Evolutionary conservation across 441 rosid species (phyloP).

Genomic region (Caryocar brasiliense): DNA sequence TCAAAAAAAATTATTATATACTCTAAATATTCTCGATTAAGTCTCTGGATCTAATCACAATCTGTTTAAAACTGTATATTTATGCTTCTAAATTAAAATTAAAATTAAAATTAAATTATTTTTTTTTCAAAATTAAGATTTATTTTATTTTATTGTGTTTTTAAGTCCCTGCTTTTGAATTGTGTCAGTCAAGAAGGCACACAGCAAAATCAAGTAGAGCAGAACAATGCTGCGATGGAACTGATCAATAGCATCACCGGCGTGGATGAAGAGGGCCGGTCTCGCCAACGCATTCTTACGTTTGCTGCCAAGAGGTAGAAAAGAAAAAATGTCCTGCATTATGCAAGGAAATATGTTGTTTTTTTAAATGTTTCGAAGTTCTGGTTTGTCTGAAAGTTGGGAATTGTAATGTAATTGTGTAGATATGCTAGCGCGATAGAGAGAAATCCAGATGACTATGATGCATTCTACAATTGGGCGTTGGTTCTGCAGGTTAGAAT

Average conservation of each 20-base stretch:
- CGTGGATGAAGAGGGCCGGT: constrained; percentile 85
- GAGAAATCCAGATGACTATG: constrained; percentile 91
- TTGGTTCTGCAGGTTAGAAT: constrained; percentile 87
- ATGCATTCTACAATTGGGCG: constrained; percentile 95
- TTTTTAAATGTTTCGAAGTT: constrained; percentile 3
- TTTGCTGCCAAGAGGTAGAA: constrained; percentile 98
- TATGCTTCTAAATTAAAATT: too few relatives aligned
- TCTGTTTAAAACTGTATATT: too few relatives aligned
- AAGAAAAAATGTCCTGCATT: too few relatives aligned
- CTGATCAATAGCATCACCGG: constrained; percentile 76
- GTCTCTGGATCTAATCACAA: not conserved
- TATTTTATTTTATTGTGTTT: too few relatives aligned
- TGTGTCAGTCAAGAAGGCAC: constrained; percentile 56
- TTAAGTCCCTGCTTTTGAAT: too few relatives aligned
- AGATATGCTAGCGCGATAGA: constrained; percentile 88
- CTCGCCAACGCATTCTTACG: constrained; percentile 93
- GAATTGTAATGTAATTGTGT: constrained; percentile 19
- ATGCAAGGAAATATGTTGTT: constrained; percentile 5
- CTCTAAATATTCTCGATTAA: not conserved
- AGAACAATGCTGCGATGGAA: constrained; percentile 76
- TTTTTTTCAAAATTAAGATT: too few relatives aligned
- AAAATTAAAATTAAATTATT: too few relatives aligned
- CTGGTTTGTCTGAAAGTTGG: not conserved
- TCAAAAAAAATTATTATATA: not conserved
- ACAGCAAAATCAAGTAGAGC: constrained; percentile 41